Evolutionary conservation across 805 yeast species (phyloP), one percentile per base, ranked within the genome.

Genomic region (Cyberlindnera galapagoensis): DNA sequence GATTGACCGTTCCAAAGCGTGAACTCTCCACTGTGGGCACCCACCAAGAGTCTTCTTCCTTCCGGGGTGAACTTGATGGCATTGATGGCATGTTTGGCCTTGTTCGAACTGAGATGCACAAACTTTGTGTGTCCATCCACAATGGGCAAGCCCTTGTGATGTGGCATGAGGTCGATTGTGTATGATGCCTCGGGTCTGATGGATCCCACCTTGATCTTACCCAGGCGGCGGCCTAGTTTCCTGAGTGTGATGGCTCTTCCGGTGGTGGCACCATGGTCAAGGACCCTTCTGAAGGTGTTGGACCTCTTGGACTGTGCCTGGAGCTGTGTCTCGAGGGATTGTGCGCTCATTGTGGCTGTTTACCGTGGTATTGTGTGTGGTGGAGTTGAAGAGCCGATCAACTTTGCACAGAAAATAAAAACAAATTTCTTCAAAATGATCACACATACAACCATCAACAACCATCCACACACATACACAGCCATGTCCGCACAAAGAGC

Each of bases 1-100:
- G 95, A 80, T 67, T 83, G 74, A 9, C 97, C 97, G 56, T 88
- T 87, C 97, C 97, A 92, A 28, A 92, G 64, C 9, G 97, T 88
- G 59, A 92, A 88, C 55, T 92, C 99, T 25, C 99, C 99, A 35
- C 85, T 75, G 60, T 83, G 86, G 18, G 90, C 76, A 0, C 95
- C 94, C 6, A 94, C 95, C 18, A 92, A 66, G 31, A 92, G 63
- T 45, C 98, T 65, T 45, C 97, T 67, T 0, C 96, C 97, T 46
- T 87, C 97, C 0, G 97, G 97, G 0, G 98, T 92, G 95, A 97
- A 90, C 54, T 73, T 76, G n/a, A 85, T 78, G 2, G 88, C 79
- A 47, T 85, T 83, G 32, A 88, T 85, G 3, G 94, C 84, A 60
- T 90, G 96, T 50, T 82, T 80, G 9, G 87, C 85, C 58, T 92